Conservation (phyloP, 2,329 filamentous ascomycete species). For the Metarhizium guizhouense region DNA sequence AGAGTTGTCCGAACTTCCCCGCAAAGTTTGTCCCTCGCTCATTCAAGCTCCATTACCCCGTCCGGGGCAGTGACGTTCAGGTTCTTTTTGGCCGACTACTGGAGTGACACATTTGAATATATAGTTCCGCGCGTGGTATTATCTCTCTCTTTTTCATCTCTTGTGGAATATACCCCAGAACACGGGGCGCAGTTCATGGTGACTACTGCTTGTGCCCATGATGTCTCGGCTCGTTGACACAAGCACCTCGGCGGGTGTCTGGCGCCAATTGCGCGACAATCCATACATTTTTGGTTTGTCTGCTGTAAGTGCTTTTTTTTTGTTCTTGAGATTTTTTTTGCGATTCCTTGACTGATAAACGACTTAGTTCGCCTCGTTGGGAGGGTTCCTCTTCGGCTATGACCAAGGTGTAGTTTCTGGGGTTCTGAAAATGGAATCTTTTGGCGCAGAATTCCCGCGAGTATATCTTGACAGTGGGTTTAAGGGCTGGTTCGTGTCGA, state of each 20-base stretch:
- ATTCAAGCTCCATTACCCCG: background rate
- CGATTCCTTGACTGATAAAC: background rate
- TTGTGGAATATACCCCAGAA: background rate
- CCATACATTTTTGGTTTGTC: slow-evolving; percentile 32
- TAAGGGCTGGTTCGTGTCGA: slow-evolving; percentile 45
- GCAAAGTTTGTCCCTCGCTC: background rate
- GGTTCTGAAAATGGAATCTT: slow-evolving; percentile 37
- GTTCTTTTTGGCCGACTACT: background rate
- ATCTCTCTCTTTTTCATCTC: too few relatives aligned
- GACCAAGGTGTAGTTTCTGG: slow-evolving; percentile 40
- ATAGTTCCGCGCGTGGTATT: background rate
- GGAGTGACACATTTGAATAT: background rate
- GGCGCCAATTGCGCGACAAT: slow-evolving; percentile 20
- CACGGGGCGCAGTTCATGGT: background rate
- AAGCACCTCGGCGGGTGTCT: slow-evolving; percentile 6
- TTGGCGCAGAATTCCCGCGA: slow-evolving; percentile 20
- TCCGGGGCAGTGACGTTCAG: background rate
- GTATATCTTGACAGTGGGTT: slow-evolving; percentile 34
- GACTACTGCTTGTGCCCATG: background rate
- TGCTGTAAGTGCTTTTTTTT: background rate
- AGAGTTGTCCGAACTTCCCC: background rate
- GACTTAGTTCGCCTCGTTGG: slow-evolving; percentile 23
- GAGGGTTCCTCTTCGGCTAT: slow-evolving; percentile 38
- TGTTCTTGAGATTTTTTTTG: too few relatives aligned
- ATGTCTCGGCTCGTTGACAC: background rate